Evolutionary conservation across 805 yeast species (phyloP).

Genomic region (Candida maltosa): DNA sequence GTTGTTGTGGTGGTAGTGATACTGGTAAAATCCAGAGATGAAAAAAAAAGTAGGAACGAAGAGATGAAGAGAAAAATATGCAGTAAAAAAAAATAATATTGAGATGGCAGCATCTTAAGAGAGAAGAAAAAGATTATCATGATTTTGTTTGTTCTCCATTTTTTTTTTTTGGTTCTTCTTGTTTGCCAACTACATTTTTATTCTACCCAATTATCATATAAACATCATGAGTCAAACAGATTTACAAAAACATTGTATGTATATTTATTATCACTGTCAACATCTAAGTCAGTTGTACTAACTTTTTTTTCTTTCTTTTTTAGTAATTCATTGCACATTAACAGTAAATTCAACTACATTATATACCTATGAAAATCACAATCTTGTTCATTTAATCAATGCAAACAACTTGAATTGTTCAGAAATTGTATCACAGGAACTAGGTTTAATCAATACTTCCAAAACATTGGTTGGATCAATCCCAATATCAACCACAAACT

Average conservation of each 20-base stretch:
- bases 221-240: slow-evolving; percentile 7
- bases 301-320: neutral
- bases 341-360: slow-evolving; percentile 57
- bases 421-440: slow-evolving; percentile 51
- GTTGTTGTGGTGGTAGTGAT: too few relatives aligned
- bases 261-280: neutral
- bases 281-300: neutral
- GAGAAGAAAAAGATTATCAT: too few relatives aligned
- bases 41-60: too few relatives aligned
- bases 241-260: slow-evolving; percentile 11
- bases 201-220: too few relatives aligned
- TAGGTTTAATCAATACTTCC: slow-evolving; percentile 51
- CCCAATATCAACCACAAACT: slow-evolving; percentile 23
- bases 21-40: too few relatives aligned
- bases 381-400: slow-evolving; percentile 36
- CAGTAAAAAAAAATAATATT: too few relatives aligned
- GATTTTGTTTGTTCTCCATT: too few relatives aligned
- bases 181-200: too few relatives aligned
- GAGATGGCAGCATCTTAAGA: too few relatives aligned
- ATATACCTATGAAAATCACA: slow-evolving; percentile 53
- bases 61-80: too few relatives aligned
- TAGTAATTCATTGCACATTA: slow-evolving; percentile 47
- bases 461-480: slow-evolving; percentile 38
- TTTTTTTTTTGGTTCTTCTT: too few relatives aligned
- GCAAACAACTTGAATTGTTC: slow-evolving; percentile 43